Base-by-base conservation (phyloP, 106 monocot species). In the Gastrodia elata region DNA sequence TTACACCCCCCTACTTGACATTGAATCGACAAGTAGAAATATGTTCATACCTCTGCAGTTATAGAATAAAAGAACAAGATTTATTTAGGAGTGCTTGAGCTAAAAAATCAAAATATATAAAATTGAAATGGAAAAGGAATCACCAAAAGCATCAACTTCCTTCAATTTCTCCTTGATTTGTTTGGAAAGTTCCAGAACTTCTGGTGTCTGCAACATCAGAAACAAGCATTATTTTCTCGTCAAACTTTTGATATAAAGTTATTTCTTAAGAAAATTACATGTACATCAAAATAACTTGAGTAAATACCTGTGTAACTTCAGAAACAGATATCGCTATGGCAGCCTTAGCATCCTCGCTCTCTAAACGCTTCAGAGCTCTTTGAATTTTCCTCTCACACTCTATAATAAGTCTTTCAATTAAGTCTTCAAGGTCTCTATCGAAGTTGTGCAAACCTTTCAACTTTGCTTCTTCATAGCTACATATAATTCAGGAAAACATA, bases 311-410 rank as follows among this genome's bases (percentile, higher is more conserved):
- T 2, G 94, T 94, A 74, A 94, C 91, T 71, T 94, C 81, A 38
- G 94, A 76, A 27, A 94, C 91, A 69, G 94, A 94, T 79, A 94
- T 94, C 18, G 94, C 94, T 74, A 94, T 83, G 52, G 94, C 94
- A 82, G 94, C 91, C 37, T 94, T 94, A 56, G 94, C 91, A 84
- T 94, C 94, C 32, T 87, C 94, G 8, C 89, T 91, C 41, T 86
- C 88, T 38, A 94, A 71, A 42, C 91, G 91, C 64, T 91, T 91
- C 18, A 94, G 81, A 48, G 94, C 94, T 83, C 94, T 82, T 64
- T 94, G 94, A 73, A 94, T 94, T 80, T 94, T 94, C 68, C 91
- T 86, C 75, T 94, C 94, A 58, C 94, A 94, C 67, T 94, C 94
- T 59, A 89, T 79, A 67, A 94, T 94, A 26, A 94, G 75, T 72